These are phyloP conservation scores for Ramaria sp. DNA, from an alignment of 768 basidiomycete genomes.

Conservation along the genomic window DNA sequence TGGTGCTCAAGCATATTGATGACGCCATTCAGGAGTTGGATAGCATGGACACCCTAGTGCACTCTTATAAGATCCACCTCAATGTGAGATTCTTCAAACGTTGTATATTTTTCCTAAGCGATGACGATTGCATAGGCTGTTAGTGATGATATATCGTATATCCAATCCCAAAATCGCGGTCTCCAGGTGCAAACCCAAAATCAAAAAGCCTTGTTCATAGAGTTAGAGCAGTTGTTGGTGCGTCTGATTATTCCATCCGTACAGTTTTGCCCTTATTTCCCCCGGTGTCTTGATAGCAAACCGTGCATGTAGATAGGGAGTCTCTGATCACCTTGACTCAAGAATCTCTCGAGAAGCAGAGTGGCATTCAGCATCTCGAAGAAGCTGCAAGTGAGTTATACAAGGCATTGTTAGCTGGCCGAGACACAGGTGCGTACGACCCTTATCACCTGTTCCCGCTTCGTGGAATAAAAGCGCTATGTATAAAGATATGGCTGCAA, in stretches of 20 bases:
- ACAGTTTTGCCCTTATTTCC: not conserved
- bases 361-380: slow-evolving; percentile 71
- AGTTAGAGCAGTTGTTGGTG: slow-evolving; percentile 82
- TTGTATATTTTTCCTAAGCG: slow-evolving; percentile 11
- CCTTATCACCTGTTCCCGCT: not conserved
- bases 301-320: slow-evolving; percentile 81
- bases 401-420: slow-evolving; percentile 83
- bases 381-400: slow-evolving; percentile 81
- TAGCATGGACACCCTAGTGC: slow-evolving; percentile 78
- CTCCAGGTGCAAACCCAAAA: slow-evolving; percentile 97
- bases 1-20: slow-evolving; percentile 83
- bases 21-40: slow-evolving; percentile 84
- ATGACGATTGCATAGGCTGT: slow-evolving; percentile 53
- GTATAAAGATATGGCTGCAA: slow-evolving; percentile 83
- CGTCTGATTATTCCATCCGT: slow-evolving; percentile 13
- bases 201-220: slow-evolving; percentile 71
- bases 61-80: slow-evolving; percentile 92
- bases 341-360: slow-evolving; percentile 74
- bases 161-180: slow-evolving; percentile 94
- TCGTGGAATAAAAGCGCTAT: slow-evolving; percentile 12
- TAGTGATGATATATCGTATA: slow-evolving; percentile 87
- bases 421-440: slow-evolving; percentile 63
- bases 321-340: slow-evolving; percentile 71
- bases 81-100: slow-evolving; percentile 48
- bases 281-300: slow-evolving; percentile 45